Evolutionary conservation across 441 rosid genomes (phyloP), one percentile per base, ranked within the genome.

Genomic region (Populus trichocarpa): DNA sequence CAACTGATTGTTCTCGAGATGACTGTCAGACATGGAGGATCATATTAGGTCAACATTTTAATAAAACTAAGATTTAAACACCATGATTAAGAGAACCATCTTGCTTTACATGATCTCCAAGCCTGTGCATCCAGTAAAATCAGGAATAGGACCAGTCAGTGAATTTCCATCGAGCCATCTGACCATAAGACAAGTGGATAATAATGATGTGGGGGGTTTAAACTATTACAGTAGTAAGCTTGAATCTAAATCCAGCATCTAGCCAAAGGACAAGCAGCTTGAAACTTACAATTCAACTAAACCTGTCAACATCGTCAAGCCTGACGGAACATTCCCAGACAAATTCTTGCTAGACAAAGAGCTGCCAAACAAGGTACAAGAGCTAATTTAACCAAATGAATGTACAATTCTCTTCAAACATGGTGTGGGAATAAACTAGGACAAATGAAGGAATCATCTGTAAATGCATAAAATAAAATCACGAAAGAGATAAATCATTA

Each of bases 111-210:
- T 89, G 83, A 91, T 91, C 86, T 84, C 82, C 86, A 96, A 81
- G 87, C 88, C 80, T 65, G 79, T 69, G 76, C 98, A 94, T 75
- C 86, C 84, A 67, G 88, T 85, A 85, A 96, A 91, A 87, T 96
- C 97, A 25, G 98, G 99, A 78, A 96, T 85, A 63, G 84, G 81
- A 80, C 98, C 99, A n/a, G 90, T 90, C 75, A 96, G 79, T 25
- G 87, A 84, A 84, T 96, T 96, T 81, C 96, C 92, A 80, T 96
- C 96, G 32, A 96, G 97, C 99, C 94, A 83, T 79, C 99, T 96
- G 70, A 86, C 35, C 67, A 79, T n/a, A 71, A 80, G 67, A 79
- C 53, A 80, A 76, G 67, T 69, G 28, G 75, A 46, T 30, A 67
- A 69, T 64, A 30, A 22, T 20, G 70, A 75, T 8, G 76, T 3